Base-by-base conservation (phyloP, 2,329 filamentous ascomycete species). In the Hypocreales sp. region DNA sequence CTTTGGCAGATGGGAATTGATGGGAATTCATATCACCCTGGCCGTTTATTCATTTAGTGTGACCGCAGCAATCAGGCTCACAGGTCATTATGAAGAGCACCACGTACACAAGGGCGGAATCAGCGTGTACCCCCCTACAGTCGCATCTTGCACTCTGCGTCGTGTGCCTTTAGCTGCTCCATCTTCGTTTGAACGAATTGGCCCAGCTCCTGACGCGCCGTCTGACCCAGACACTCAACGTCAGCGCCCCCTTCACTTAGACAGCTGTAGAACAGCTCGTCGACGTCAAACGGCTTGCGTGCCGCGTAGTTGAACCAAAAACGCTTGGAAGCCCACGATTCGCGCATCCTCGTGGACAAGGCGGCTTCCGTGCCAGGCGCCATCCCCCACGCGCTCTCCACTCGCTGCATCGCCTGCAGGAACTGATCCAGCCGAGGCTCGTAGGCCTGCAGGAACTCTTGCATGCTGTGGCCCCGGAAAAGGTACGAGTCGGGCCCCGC, bases 301-400 rank as follows among this genome's bases (percentile, higher is more conserved):
- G 42, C 40, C n/a, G 43, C 47, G 34, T 44, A 50, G n/a, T n/a
- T n/a, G n/a, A n/a, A n/a, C n/a, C n/a, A n/a, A n/a, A n/a, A n/a
- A n/a, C n/a, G n/a, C n/a, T 24, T 56, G 35, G 26, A 55, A 16
- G 14, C 14, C 52, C 49, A 53, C 5, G 48, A 50, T 5, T 52
- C 42, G 18, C 45, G 44, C 47, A 56, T 54, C 15, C 35, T 34
- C 15, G 31, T 15, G 23, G 37, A 44, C n/a, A 45, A n/a, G 11
- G 12, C 10, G 7, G 6, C 7, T 4, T 12, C 3, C n/a, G n/a
- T n/a, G 11, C 7, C 20, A 11, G 3, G 36, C 10, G 11, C 29
- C 5, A 22, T 10, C 20, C 20, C 10, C 12, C 10, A 12, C 31
- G 17, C 24, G 27, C 29, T 15, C 21, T 50, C 40, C 13, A 44